Conservation (phyloP, 1,284 basidiomycete species). For the Spongiforma sp. region DNA sequence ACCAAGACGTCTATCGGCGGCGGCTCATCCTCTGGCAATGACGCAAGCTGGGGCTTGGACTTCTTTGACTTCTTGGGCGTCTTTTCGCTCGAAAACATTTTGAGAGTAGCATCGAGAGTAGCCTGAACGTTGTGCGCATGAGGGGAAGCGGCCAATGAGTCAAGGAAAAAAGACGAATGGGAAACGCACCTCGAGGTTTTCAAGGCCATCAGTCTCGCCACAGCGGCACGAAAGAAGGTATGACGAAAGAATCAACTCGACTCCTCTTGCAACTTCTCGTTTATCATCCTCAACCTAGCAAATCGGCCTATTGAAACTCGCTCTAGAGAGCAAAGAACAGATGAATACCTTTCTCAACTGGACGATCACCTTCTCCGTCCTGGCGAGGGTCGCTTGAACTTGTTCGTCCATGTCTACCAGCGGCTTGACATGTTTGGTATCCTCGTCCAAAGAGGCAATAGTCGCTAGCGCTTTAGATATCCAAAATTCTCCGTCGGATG, state of each 20-base stretch:
- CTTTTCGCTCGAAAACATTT: constrained; percentile 55
- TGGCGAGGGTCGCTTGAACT: constrained; percentile 50
- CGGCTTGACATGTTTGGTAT: constrained; percentile 71
- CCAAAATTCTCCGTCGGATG: constrained; percentile 84
- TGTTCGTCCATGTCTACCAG: constrained; percentile 65
- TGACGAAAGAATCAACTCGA: constrained; percentile 73
- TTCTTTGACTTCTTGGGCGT: constrained; percentile 53
- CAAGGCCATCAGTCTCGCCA: constrained; percentile 55
- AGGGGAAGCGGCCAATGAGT: background rate
- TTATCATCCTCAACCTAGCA: constrained; percentile 51
- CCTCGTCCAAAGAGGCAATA: constrained; percentile 66
- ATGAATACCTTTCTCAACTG: constrained; percentile 55
- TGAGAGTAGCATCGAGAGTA: constrained; percentile 56
- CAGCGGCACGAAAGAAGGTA: constrained; percentile 77
- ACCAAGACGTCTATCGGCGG: constrained; percentile 85
- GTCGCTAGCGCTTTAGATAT: constrained; percentile 69
- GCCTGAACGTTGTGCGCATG: constrained; percentile 41
- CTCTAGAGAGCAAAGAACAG: background rate
- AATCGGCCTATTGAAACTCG: no score
- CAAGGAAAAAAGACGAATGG: background rate
- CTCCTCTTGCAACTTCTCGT: constrained; percentile 64
- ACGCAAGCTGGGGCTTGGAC: constrained; percentile 33
- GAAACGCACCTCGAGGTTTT: constrained; percentile 64
- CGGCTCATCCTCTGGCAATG: constrained; percentile 31
- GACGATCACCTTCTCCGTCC: constrained; percentile 51